Evolutionary conservation across 345 rosid species (phyloP).

Genomic region (Odontarrhena argentea): DNA sequence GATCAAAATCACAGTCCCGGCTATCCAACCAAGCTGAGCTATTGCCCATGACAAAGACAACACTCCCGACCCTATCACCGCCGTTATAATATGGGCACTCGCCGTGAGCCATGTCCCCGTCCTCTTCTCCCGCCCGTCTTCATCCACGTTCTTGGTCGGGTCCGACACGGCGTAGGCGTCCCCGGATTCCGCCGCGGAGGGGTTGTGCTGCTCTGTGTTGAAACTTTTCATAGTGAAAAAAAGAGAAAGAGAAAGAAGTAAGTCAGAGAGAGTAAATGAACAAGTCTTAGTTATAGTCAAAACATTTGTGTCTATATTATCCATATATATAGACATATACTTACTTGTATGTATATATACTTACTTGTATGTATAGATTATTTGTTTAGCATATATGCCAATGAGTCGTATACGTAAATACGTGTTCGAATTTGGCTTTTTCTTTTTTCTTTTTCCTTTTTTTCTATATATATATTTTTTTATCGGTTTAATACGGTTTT

Average conservation of each 20-base stretch:
- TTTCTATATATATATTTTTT: background rate
- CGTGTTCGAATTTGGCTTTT: slow-evolving; percentile 35
- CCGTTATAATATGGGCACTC: slow-evolving; percentile 92
- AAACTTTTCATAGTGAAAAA: slow-evolving; percentile 35
- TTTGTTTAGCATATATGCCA: slow-evolving; percentile 36
- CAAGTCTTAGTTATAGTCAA: slow-evolving; percentile 35
- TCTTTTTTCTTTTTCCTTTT: background rate
- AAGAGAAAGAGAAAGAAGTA: slow-evolving; percentile 3
- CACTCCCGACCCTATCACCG: slow-evolving; percentile 94
- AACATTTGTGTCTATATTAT: slow-evolving; percentile 18
- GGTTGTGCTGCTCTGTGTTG: slow-evolving; percentile 35
- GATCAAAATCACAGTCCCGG: slow-evolving; percentile 62
- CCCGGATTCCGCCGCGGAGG: slow-evolving; percentile 35
- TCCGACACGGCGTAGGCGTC: slow-evolving; percentile 24
- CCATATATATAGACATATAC: slow-evolving; percentile 24
- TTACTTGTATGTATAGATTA: background rate
- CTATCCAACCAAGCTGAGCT: slow-evolving; percentile 88
- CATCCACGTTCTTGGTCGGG: slow-evolving; percentile 39
- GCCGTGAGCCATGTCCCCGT: slow-evolving; percentile 88
- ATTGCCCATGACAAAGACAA: slow-evolving; percentile 87
- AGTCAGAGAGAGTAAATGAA: slow-evolving; percentile 37
- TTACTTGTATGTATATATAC: background rate
- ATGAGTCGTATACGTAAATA: slow-evolving; percentile 42
- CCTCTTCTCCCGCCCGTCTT: slow-evolving; percentile 40
- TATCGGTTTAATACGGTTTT: slow-evolving; percentile 9